Base-by-base conservation (phyloP, 2,329 filamentous ascomycete species). In the Scedosporium dehoogii region DNA sequence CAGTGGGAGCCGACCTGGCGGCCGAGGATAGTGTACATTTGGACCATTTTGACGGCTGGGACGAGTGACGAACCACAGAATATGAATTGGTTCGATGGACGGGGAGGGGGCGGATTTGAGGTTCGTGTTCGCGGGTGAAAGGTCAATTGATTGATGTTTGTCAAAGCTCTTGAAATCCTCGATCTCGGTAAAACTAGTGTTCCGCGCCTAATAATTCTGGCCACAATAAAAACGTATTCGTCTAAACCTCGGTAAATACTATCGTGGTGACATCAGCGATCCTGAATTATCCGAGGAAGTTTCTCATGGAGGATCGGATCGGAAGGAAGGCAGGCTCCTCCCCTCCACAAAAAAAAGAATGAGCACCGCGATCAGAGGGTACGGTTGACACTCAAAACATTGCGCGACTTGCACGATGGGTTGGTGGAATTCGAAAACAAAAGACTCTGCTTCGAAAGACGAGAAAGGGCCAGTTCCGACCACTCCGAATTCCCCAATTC, bases 1-100 rank as follows among this genome's bases (percentile, higher is more conserved):
- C 83, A 79, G 78, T 85, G 83, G 66, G 83, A 83, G 76, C 78
- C 83, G 73, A 86, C 73, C 74, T 85, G 79, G 72, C 78, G 79
- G 76, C 83, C 83, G 73, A 82, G 75, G 70, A 86, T 76, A 67
- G 72, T 79, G 78, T 85, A 86, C 58, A 63, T 62, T n/a, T 62
- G 59, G 61, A 65, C 65, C 65, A 66, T 66, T 61, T 57, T 63
- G 58, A n/a, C 58, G 58, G 58, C 27, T 48, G n/a, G 33, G 38
- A 14, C 12, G 57, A 23, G 38, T 12, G 9, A 14, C 38, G 57
- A 18, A 58, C 27, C 55, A 58, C 55, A 9, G 14, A 27, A 23
- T n/a, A 38, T 21, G n/a, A 25, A 18, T 56, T 23, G 38, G 27
- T 29, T 55, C 44, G 27, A 51, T 42, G 18, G 58, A 42, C n/a